Base-by-base conservation (phyloP, 805 yeast species). In the Candida hungchunana region DNA sequence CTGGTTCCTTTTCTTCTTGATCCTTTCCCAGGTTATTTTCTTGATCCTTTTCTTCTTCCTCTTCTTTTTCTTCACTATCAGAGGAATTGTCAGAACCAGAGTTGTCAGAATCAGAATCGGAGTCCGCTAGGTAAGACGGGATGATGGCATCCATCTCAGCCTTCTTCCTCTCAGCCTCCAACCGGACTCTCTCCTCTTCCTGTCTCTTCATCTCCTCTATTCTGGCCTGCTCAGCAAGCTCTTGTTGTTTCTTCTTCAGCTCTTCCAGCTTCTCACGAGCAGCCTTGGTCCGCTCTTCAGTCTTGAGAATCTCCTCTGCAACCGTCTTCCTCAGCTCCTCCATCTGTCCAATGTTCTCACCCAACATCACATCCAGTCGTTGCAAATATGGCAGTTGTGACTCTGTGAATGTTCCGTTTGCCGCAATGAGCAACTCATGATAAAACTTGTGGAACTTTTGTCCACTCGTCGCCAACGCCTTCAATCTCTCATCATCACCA, bases 91-190 rank as follows among this genome's bases (percentile, higher is more conserved):
- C 40, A 14, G 19, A 18, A 13, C 31, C 37, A 9, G 34, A 31
- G 26, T 37, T 29, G 9, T 46, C 44, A 11, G 33, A 37, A 22
- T 42, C 46, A 4, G 41, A 32, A 21, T 45, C 49, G 10, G 41
- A 32, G 23, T 45, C 49, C 11, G 40, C 36, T 3, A 39, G 44
- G 26, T 52, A 52, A 0, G 50, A 42, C 18, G 55, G 56, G 4
- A 47, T 12, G 29, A 52, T 30, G 2, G 31, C 29, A 12, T 44
- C 51, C 18, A 44, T 51, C 31, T 47, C 53, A 7, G 24, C 35
- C 18, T 37, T 30, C 14, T 25, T 40, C n/a, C n/a, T n/a, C n/a
- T n/a, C n/a, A n/a, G n/a, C n/a, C n/a, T n/a, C n/a, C n/a, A n/a
- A n/a, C n/a, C n/a, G n/a, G n/a, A n/a, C n/a, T 20, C 22, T 35